These are phyloP conservation scores for Gossypium ekmanianum DNA, from an alignment of 345 rosid species.

Conservation along the genomic window DNA sequence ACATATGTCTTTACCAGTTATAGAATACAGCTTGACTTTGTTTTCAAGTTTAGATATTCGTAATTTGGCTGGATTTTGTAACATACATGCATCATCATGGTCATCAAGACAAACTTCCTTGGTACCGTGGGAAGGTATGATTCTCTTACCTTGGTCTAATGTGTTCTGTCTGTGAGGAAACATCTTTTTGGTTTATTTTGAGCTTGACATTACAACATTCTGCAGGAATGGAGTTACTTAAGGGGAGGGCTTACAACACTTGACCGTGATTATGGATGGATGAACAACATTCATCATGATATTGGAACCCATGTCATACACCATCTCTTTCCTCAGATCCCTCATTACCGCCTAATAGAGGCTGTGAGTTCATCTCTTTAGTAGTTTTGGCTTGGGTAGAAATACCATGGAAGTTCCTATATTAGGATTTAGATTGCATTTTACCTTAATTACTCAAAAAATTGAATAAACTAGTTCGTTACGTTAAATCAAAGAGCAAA, in stretches of 20 bases:
- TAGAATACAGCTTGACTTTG: neutral
- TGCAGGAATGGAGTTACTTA: slow-evolving; percentile 87
- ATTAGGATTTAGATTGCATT: too few species aligned
- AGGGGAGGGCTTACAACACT: slow-evolving; percentile 94
- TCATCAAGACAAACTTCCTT: slow-evolving; percentile 73
- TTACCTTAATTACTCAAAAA: too few species aligned
- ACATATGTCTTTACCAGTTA: neutral
- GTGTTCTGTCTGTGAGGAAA: neutral
- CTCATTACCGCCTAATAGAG: slow-evolving; percentile 82
- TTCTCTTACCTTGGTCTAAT: neutral
- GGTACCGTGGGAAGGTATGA: slow-evolving; percentile 88
- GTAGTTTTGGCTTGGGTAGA: neutral
- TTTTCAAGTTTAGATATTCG: slow-evolving; percentile 47
- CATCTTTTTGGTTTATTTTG: neutral
- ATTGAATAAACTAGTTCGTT: too few species aligned
- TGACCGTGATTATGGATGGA: slow-evolving; percentile 79
- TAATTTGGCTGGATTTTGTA: slow-evolving; percentile 76
- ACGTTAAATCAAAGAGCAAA: too few species aligned
- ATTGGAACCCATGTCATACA: slow-evolving; percentile 93
- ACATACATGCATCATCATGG: slow-evolving; percentile 95
- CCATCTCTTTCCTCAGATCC: slow-evolving; percentile 94
- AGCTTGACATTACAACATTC: neutral
- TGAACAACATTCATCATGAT: slow-evolving; percentile 90
- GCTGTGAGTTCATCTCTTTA: slow-evolving; percentile 52
- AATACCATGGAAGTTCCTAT: too few species aligned